Evolutionary conservation across 2,329 filamentous ascomycete genomes (phyloP).

Genomic region (Arthrobotrys pseudoclavata): DNA sequence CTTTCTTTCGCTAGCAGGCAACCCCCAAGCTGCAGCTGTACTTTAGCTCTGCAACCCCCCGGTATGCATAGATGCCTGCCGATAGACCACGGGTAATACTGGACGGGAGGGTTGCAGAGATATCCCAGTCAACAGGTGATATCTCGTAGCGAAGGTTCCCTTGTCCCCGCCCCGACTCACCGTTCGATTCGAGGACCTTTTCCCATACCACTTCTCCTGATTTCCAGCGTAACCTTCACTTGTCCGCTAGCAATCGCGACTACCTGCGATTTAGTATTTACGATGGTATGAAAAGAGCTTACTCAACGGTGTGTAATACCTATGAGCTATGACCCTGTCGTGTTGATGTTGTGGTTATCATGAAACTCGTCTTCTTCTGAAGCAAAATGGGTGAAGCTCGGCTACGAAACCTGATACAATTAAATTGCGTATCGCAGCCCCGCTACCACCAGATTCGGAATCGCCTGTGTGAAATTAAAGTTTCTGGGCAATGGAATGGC

Average conservation of each 20-base stretch:
- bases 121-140: conserved; percentile 49
- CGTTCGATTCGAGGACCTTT: conserved; percentile 19
- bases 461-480: conserved; percentile 43
- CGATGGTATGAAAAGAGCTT: conserved; percentile 10
- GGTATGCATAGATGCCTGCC: conserved; percentile 50
- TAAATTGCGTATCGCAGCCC: conserved; percentile 59
- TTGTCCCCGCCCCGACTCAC: conserved; percentile 41
- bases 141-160: conserved; percentile 41
- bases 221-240: neutral
- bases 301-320: conserved; percentile 20
- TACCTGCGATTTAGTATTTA: neutral
- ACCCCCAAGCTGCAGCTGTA: conserved; percentile 43
- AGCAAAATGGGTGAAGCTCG: conserved; percentile 57
- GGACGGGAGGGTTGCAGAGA: conserved; percentile 51
- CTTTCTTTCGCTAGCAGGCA: conserved; percentile 35
- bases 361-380: conserved; percentile 56
- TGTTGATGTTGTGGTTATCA: conserved; percentile 60
- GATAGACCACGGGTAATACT: conserved; percentile 49
- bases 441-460: conserved; percentile 42
- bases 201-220: conserved; percentile 28
- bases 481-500: conserved; percentile 26
- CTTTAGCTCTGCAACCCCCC: conserved; percentile 40
- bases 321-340: conserved; percentile 48
- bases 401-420: conserved; percentile 60
- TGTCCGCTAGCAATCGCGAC: neutral